Evolutionary conservation across 2,329 filamentous ascomycete genomes (phyloP).

Genomic region (Ophiosphaerella herpotricha): DNA sequence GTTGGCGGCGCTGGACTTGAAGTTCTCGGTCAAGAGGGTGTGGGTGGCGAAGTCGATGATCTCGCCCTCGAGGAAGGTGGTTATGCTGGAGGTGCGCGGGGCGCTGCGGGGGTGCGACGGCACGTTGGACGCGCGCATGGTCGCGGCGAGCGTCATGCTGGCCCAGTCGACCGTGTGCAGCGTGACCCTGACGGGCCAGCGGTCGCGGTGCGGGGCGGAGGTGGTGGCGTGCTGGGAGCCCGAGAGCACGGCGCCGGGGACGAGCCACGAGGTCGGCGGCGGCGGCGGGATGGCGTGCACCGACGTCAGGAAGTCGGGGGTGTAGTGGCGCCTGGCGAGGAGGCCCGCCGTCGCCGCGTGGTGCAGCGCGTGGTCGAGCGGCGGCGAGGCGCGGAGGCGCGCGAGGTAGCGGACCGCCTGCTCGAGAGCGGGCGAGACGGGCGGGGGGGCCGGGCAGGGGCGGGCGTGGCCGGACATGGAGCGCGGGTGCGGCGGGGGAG

Average conservation of each 20-base stretch:
- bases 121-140: constrained; percentile 73
- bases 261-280: constrained; percentile 64
- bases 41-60: constrained; percentile 64
- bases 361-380: constrained; percentile 59
- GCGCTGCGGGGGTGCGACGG: constrained; percentile 52
- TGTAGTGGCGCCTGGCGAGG: constrained; percentile 57
- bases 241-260: constrained; percentile 63
- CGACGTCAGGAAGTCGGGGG: constrained; percentile 64
- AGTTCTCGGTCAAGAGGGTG: constrained; percentile 57
- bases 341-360: constrained; percentile 60
- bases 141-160: constrained; percentile 66
- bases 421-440: constrained; percentile 52
- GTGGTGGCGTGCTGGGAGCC: constrained; percentile 63
- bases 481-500: constrained; percentile 22
- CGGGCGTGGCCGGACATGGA: constrained; percentile 29
- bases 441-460: constrained; percentile 19
- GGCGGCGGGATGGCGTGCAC: constrained; percentile 57
- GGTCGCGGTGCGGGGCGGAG: constrained; percentile 52
- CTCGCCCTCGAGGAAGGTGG: constrained; percentile 70
- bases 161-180: constrained; percentile 66
- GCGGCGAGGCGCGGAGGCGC: constrained; percentile 58
- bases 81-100: constrained; percentile 55
- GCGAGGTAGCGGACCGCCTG: constrained; percentile 66
- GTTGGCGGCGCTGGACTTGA: constrained; percentile 51
- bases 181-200: constrained; percentile 70